Evolutionary conservation across 2,329 filamentous ascomycete species (phyloP), one percentile per base, ranked within the genome.

Genomic region (Clarireedia homoeocarpa): DNA sequence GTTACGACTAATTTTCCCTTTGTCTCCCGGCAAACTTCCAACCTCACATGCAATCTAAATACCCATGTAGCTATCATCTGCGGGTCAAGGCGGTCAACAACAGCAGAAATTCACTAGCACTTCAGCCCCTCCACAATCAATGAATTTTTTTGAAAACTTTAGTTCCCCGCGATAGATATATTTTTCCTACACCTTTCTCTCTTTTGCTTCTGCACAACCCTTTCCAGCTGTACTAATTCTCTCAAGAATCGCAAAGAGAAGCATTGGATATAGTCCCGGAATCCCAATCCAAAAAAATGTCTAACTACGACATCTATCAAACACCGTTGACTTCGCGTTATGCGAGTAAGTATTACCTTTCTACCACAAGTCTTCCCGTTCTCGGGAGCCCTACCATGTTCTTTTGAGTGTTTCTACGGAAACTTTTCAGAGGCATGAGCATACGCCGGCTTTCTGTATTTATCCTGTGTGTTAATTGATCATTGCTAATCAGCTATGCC

Each of bases 281-380:
- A 20, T 27, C 23, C 14, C 23, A 51, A 12, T 26, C 48, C 42
- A 65, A 57, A 44, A 65, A 57, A 3, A 66, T 67, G 64, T 64
- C 65, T 42, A 59, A 49, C n/a, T 60, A 65, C 69, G 80, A 83
- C 67, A 73, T 73, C 55, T 83, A 86, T 70, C 79, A 86, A 73
- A 89, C 86, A 45, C 81, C 86, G 36, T 75, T 91, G 64, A 84
- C 81, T 62, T 79, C 78, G 64, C 82, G 89, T 65, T 94, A 94
- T 76, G 84, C 84, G 72, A 63, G 58, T 62, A 61, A 61, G 62
- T 67, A 15, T 46, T 24, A 54, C 39, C n/a, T 5, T 20, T 44
- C 17, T 23, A 10, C 23, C 9, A 14, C 30, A 34, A 34, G 30
- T 34, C 30, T 14, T 9, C 30, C 30, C 30, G 7, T 23, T 17